These are phyloP conservation scores for Alternaria triticimaculans DNA, from an alignment of 2,329 filamentous ascomycete species.

Conservation along the genomic window DNA sequence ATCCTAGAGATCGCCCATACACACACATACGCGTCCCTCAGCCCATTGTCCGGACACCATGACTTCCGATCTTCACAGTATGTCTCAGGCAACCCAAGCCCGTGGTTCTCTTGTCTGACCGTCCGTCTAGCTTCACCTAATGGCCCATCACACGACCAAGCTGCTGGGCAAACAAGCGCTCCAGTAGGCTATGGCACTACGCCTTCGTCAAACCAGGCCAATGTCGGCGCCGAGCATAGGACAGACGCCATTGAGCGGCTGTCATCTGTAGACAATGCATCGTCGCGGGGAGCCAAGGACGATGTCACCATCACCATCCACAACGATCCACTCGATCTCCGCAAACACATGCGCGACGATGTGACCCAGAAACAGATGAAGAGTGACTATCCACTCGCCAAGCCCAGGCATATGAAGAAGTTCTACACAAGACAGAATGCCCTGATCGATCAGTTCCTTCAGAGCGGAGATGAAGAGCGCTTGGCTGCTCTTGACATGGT, in stretches of 20 bases:
- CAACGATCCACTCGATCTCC: constrained; percentile 48
- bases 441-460: constrained; percentile 58
- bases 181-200: constrained; percentile 29
- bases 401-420: constrained; percentile 31
- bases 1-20: constrained; percentile 25
- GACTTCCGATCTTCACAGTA: constrained; percentile 41
- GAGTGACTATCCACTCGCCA: constrained; percentile 23
- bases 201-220: constrained; percentile 32
- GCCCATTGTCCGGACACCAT: constrained; percentile 32
- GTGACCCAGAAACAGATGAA: constrained; percentile 56
- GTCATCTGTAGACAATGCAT: constrained; percentile 26
- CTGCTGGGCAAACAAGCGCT: constrained; percentile 35
- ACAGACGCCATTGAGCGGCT: constrained; percentile 35
- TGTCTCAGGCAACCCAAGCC: constrained; percentile 28
- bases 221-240: constrained; percentile 23
- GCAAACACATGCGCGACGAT: constrained; percentile 42
- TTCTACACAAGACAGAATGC: constrained; percentile 52
- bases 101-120: constrained; percentile 31
- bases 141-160: constrained; percentile 35
- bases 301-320: constrained; percentile 23
- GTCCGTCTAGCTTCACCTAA: constrained; percentile 33
- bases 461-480: constrained; percentile 63
- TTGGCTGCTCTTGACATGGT: constrained; percentile 59
- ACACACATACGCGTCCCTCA: constrained; percentile 19
- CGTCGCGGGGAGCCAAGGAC: constrained; percentile 32